Conservation (phyloP, 2,329 filamentous ascomycete species). For the Trematosphaeria pertusa region DNA sequence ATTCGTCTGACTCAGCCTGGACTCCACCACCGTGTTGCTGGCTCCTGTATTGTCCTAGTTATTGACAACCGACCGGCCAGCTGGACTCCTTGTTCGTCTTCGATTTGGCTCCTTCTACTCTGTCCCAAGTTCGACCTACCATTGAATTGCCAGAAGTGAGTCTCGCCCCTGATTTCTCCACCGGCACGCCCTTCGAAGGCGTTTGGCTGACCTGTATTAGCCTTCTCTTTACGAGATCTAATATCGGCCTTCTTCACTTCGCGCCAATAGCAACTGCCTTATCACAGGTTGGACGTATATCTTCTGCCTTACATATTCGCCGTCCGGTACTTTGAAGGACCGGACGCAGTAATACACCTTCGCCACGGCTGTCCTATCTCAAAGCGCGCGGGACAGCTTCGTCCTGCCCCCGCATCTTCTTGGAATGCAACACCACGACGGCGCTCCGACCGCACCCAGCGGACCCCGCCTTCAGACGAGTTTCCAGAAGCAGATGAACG, state of each 20-base stretch:
- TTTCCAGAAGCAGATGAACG: constrained; percentile 76
- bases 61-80: constrained; percentile 26
- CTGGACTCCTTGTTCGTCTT: constrained; percentile 35
- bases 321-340: constrained; percentile 50
- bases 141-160: constrained; percentile 41
- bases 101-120: constrained; percentile 28
- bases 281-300: constrained; percentile 38
- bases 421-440: constrained; percentile 88
- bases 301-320: constrained; percentile 46
- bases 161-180: constrained; percentile 5
- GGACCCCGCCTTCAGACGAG: constrained; percentile 65
- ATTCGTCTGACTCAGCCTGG: constrained; percentile 18
- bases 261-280: constrained; percentile 26
- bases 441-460: constrained; percentile 65
- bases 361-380: constrained; percentile 85
- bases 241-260: constrained; percentile 38
- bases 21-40: constrained; percentile 20
- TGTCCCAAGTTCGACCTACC: constrained; percentile 33
- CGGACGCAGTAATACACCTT: constrained; percentile 66
- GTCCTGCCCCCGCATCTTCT: constrained; percentile 84
- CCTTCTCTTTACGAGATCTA: constrained; percentile 38
- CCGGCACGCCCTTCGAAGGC: not conserved
- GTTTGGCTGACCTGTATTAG: constrained; percentile 24
- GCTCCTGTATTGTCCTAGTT: constrained; percentile 20
- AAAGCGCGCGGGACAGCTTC: constrained; percentile 80